Base-by-base conservation (phyloP, 176 grass and related monocot species). In the Carex cristatella region DNA sequence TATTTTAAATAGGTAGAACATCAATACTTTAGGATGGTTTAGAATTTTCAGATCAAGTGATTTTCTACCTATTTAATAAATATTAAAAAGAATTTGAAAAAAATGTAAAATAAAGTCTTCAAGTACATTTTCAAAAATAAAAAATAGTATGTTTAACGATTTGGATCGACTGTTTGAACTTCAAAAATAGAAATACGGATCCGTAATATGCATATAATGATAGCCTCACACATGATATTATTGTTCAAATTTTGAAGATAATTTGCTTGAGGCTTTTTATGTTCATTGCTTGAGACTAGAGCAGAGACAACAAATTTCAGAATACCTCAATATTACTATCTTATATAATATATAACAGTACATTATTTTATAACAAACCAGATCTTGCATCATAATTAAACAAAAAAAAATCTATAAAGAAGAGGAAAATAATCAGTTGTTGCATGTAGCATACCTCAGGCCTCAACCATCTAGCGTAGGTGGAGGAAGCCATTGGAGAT, bases 401-500 rank as follows among this genome's bases (percentile, higher is more conserved):
- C 61, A 54, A 79, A 79, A 10, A 42, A 10, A 14, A 44, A 48
- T 37, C 7, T 11, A 86, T 16, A 69, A 35, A 61, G 2, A 79
- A 79, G 10, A 60, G 7, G 28, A 58, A 42, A 8, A 55, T 7
- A 72, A 18, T 32, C 7, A 73, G 10, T 15, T 76, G 0, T 31
- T 32, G 27, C n/a, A n/a, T 32, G 27, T 42, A n/a, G 42, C 48
- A 77, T 76, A 85, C 84, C 84, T 85, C 84, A 74, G 84, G 84
- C 84, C 84, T 85, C 84, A 85, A 65, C 84, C 84, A 85, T 85
- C 84, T 79, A 15, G 71, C 18, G 69, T 61, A 61, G 69, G 83
- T 85, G 55, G 84, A 75, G 56, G 84, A 85, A 65, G 84, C 84
- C 84, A 85, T 85, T 77, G 13, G 84, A 85, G 56, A 78, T 85